Evolutionary conservation across 2,329 filamentous ascomycete species (phyloP), one percentile per base, ranked within the genome.

Genomic region (Fusarium sp.): DNA sequence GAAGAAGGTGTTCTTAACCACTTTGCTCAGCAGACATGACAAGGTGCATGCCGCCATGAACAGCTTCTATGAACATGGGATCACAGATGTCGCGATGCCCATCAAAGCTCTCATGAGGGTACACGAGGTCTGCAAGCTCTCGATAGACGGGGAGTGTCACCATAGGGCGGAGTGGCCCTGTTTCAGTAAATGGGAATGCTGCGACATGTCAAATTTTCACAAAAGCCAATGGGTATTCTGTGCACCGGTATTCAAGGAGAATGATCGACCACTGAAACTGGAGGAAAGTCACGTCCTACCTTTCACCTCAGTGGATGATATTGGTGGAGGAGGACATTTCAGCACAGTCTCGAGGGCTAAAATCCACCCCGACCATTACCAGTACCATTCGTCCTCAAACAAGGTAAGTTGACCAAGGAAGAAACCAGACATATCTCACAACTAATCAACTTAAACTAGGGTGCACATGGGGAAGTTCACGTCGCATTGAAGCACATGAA

Each of bases 401-500:
- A n/a, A 7, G 45, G 45, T 3, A n/a, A 29, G 24, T 50, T 18
- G 29, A 29, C 2, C 4, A 9, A 3, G 24, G 5, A 27, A 4
- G 16, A 50, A 6, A 6, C 16, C 10, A 29, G 20, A 9, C 5
- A 45, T 20, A 22, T 16, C 45, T 27, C 3, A 1, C 3, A 6
- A 10, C 24, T 50, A 3, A 50, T n/a, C 3, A 29, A 29, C 45
- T 9, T 5, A 18, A 27, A 50, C 14, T 34, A 56, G 29, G 18
- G 11, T 2, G 29, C 9, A 9, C n/a, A 1, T 5, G 2, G 37
- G 4, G 35, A 62, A 9, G 24, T 42, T 0, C 20, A 13, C 3
- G 70, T 74, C 6, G 72, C 72, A 31, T 31, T 74, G 0, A 74
- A 74, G 31, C 52, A 73, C 2, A 18, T 74, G n/a, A 74, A 61